Evolutionary conservation across 2,329 filamentous ascomycete genomes (phyloP).

Genomic region (Sporothrix globosa): DNA sequence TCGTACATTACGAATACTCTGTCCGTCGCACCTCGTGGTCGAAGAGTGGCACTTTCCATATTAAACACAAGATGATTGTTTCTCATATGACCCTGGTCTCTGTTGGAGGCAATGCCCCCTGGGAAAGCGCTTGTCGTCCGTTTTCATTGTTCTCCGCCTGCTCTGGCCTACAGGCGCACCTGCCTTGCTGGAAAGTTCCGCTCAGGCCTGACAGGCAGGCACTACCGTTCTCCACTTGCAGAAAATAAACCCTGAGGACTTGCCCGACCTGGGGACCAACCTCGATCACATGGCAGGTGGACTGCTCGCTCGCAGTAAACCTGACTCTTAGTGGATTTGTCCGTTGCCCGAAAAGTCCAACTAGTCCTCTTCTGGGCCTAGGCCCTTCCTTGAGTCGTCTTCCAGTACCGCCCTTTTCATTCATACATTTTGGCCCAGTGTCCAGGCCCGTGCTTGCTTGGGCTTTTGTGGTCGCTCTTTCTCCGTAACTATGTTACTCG

Average conservation of each 20-base stretch:
- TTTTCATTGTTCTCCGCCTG: neutral
- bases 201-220: neutral
- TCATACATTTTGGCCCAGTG: neutral
- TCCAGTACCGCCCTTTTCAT: neutral
- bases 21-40: neutral
- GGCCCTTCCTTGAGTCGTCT: neutral
- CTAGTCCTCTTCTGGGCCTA: constrained; percentile 6
- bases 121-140: constrained; percentile 1
- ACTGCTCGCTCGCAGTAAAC: no score
- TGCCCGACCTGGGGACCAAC: no score
- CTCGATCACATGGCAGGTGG: neutral
- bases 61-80: neutral
- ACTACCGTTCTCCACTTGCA: neutral
- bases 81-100: neutral
- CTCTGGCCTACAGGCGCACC: neutral
- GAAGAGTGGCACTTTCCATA: neutral
- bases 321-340: neutral
- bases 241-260: no score
- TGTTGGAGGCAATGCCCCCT: neutral
- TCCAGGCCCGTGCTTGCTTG: no score
- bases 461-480: neutral
- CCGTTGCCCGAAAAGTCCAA: neutral
- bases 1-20: neutral
- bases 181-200: constrained; percentile 1
- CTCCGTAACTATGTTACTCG: neutral